Base-by-base conservation (phyloP, 208 protist genomes). In the Leishmania gerbilli region DNA sequence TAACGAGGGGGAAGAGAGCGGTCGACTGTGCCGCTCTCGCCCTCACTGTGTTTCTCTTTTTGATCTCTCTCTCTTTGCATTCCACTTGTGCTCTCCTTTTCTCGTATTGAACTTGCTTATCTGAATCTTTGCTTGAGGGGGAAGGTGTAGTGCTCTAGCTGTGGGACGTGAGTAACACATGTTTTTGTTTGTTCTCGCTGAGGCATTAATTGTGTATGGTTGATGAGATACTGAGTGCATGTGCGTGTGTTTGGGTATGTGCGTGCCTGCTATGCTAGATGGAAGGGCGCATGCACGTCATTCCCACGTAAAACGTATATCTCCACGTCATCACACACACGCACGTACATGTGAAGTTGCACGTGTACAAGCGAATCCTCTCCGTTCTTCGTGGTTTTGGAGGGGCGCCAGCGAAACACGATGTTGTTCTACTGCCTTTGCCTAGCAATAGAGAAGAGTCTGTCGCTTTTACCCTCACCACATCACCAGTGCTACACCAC, bases 61-160 rank as follows among this genome's bases (percentile, higher is more conserved):
- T n/a, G 3, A 24, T n/a, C 0, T 19, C 60, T 37, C 34, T 37
- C 2, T 31, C 60, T 4, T 37, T 37, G 60, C n/a, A 60, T 65
- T 74, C 68, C 74, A 47, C 64, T 49, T 76, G 42, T 27, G 51
- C 64, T 75, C 64, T 58, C 55, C 77, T 60, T 58, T 34, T 72
- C 69, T 79, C 84, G 75, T 74, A 17, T 79, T 76, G n/a, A 67
- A 15, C n/a, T 19, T 67, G 24, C 19, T 37, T 21, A 31, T 6
- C n/a, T 17, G 60, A 37, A n/a, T 67, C 13, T 21, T 11, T 31
- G 60, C 60, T 15, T 37, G 27, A 13, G 7, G 7, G 8, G 60
- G 31, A 67, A 67, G 60, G 60, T 37, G 31, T 67, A 37, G 24
- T 40, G 60, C n/a, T 67, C n/a, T 67, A 17, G 24, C 60, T 67